A percentile compares a stretch with the other conserved stretches of the same genome.
Evolutionary conservation across 1,284 basidiomycete species (phyloP).

Genomic region (Apiotrichum laibachii): DNA sequence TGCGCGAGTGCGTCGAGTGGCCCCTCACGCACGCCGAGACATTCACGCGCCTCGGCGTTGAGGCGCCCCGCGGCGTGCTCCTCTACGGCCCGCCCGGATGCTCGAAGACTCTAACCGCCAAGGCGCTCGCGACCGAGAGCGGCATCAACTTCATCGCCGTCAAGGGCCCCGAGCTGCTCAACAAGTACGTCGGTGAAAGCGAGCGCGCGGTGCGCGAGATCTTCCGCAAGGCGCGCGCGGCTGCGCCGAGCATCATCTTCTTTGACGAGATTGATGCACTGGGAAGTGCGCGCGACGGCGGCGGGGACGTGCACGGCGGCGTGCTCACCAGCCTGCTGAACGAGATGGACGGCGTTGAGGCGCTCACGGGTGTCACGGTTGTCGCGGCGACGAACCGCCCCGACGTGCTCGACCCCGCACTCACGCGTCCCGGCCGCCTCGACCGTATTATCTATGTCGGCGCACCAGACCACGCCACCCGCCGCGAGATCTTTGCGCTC

Average conservation of each 20-base stretch:
- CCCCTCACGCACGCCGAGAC: constrained; percentile 80
- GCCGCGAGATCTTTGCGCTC: constrained; percentile 81
- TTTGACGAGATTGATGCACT: constrained; percentile 98
- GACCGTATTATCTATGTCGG: constrained; percentile 94
- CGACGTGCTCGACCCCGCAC: constrained; percentile 85
- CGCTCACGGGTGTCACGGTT: constrained; percentile 85
- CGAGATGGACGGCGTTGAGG: constrained; percentile 98
- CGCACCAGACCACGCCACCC: constrained; percentile 74
- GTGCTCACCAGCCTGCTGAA: constrained; percentile 91
- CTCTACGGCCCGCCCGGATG: constrained; percentile 97
- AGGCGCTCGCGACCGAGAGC: constrained; percentile 90
- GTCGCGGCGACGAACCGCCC: constrained; percentile 96
- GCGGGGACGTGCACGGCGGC: constrained; percentile 61
- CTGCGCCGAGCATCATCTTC: constrained; percentile 92
- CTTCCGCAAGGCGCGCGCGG: constrained; percentile 90
- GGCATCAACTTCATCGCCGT: constrained; percentile 97
- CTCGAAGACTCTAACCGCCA: constrained; percentile 91
- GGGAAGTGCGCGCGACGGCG: constrained; percentile 67
- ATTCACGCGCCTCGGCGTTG: constrained; percentile 82
- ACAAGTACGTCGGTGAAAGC: constrained; percentile 96
- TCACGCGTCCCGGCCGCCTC: constrained; percentile 93
- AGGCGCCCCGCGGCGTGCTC: constrained; percentile 83
- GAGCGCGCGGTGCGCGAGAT: constrained; percentile 92
- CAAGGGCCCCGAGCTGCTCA: constrained; percentile 94
- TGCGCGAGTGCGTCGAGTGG: constrained; percentile 91